Evolutionary conservation across 139 green algal species (phyloP), one percentile per base, ranked within the genome.

Genomic region (Pedinophyceae sp.): DNA sequence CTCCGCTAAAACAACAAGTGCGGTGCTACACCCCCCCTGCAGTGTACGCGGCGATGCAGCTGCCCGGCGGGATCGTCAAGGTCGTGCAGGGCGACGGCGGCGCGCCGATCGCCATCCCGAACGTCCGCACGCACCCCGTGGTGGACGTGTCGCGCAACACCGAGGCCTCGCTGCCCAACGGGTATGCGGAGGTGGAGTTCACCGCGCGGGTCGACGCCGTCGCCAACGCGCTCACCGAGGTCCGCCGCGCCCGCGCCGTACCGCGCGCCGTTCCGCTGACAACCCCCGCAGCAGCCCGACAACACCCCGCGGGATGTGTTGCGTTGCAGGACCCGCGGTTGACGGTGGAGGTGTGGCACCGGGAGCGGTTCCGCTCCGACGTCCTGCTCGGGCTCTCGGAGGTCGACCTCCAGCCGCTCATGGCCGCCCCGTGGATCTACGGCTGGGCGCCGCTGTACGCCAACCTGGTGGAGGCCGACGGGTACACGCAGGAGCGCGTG

Each of bases 121-220:
- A 7, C 10, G 34, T 79, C 26, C 41, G 53, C 23, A 76, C 57
- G 3, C 49, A 67, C 46, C 74, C 74, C 0, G 50, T 71, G 1
- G 68, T 77, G 2, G 66, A 79, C 24, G 52, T 79, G 1, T 25
- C 62, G 10, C 60, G 74, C 0, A 71, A 68, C 10, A 61, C 54
- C 5, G 74, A 83, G 59, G 66, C 50, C 1, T 57, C 59, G 1
- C 43, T 79, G 19, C 66, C 62, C 3, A 73, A 74, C 46, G 66
- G 68, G 56, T 76, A 48, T 22, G 6, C n/a, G 16, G 52, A 29
- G 43, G 43, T 62, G 7, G 27, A 62, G 19, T 62, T 62, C 41
- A 43, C 43, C 24, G 27, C 55, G 4, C 26, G 18, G 4, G 55
- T 52, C 4, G 27, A 47, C 10, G 41, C 5, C 22, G 22, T 62